Base-by-base conservation (phyloP, 805 yeast species). In the Lipomyces anomalus region DNA sequence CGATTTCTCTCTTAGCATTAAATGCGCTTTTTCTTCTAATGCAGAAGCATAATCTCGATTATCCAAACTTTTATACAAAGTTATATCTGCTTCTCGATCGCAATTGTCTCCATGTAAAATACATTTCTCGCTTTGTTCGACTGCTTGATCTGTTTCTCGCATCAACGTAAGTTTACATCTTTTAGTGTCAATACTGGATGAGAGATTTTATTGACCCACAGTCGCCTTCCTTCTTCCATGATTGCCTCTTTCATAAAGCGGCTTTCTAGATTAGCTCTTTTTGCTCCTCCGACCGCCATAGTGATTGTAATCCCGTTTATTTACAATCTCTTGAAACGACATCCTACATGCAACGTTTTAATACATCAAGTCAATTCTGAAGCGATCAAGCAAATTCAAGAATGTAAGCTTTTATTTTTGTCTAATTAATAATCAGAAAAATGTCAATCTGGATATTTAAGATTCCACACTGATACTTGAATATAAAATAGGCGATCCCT, bases 321-420 rank as follows among this genome's bases (percentile, higher is more conserved):
- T 9, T 90, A 90, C 68, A 90, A 90, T 63, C 73, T 88, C 52
- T 65, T 92, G 58, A 90, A 86, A 62, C 79, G 86, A 57, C 98
- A 92, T 66, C 97, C 97, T 36, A 79, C 89, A 4, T 89, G 97
- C 71, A 90, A 89, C 95, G 69, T 82, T 21, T 70, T 90, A 74
- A 72, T 90, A 35, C 97, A 92, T 59, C 59, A 68, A 53, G 47
- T 61, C 45, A 48, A 47, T 22, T 13, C 30, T 9, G 30, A 26
- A 9, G 30, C 13, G 30, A 13, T 26, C 7, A 44, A 48, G 0
- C 61, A 62, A 4, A 37, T 41, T 2, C 34, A 32, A 4, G 55
- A 52, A 4, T n/a, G n/a, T n/a, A n/a, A n/a, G n/a, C n/a, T n/a
- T n/a, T n/a, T n/a, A n/a, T n/a, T n/a, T n/a, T n/a, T n/a, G n/a